phyloP scores from a whole-genome alignment of 2,329 filamentous ascomycete species.

The Elsinoe arachidis region DNA sequence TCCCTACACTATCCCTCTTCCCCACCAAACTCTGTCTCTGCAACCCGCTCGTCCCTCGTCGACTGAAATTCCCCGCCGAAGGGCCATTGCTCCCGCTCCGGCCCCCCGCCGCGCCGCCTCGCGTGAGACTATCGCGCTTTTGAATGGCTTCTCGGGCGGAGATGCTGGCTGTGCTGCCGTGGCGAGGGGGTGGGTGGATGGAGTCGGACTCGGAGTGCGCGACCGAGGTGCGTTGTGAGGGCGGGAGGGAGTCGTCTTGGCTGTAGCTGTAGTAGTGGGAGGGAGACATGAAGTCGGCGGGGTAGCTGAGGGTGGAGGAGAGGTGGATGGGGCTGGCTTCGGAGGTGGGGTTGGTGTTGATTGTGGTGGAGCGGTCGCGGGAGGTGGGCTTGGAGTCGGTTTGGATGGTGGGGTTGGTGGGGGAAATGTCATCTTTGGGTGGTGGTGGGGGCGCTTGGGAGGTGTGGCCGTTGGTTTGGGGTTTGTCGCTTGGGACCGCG shows the following conservation, averaged over 20 bases:
- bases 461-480: slow-evolving; percentile 11
- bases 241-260: slow-evolving; percentile 10
- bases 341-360: slow-evolving; percentile 12
- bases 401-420: slow-evolving; percentile 16
- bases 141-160: slow-evolving; percentile 34
- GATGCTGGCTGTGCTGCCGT: slow-evolving; percentile 18
- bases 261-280: slow-evolving; percentile 21
- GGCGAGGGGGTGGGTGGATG: slow-evolving; percentile 17
- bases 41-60: slow-evolving; percentile 20
- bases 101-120: slow-evolving; percentile 20
- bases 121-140: slow-evolving; percentile 56
- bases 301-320: slow-evolving; percentile 23
- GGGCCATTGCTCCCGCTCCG: slow-evolving; percentile 43
- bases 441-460: slow-evolving; percentile 15
- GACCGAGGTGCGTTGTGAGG: slow-evolving; percentile 16
- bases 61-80: slow-evolving; percentile 24
- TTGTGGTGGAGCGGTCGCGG: slow-evolving; percentile 13
- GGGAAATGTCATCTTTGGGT: slow-evolving; percentile 24
- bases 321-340: slow-evolving; percentile 13
- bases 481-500: slow-evolving; percentile 5
- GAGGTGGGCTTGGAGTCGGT: slow-evolving; percentile 17
- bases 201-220: slow-evolving; percentile 19
- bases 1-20: slow-evolving; percentile 20
- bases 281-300: slow-evolving; percentile 21
- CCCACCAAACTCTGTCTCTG: slow-evolving; percentile 27